Evolutionary conservation across 2,329 filamentous ascomycete genomes (phyloP).

Genomic region (Cytospora piceae): DNA sequence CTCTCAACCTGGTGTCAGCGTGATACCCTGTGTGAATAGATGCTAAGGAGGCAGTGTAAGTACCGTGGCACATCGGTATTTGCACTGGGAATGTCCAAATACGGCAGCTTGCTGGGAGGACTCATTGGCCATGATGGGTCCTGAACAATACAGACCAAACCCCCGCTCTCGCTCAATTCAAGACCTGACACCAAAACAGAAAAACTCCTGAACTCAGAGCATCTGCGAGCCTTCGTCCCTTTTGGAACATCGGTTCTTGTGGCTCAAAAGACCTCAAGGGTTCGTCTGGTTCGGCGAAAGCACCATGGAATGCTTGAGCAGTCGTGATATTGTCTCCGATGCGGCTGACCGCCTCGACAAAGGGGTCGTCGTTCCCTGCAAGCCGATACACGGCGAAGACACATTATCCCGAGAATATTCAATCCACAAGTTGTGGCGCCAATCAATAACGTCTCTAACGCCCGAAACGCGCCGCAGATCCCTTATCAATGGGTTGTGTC

Average conservation of each 20-base stretch:
- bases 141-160: neutral
- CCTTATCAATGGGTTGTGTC: conserved; percentile 3
- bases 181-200: neutral
- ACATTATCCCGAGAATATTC: neutral
- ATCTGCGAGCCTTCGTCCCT: neutral
- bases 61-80: neutral
- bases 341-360: neutral
- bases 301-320: neutral
- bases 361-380: neutral
- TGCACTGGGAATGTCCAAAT: neutral
- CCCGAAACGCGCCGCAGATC: neutral
- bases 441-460: neutral
- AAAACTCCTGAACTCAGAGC: too few relatives aligned
- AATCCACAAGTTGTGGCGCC: neutral
- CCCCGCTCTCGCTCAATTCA: neutral
- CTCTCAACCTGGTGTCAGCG: too few relatives aligned
- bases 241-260: neutral
- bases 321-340: neutral
- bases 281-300: neutral
- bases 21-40: neutral
- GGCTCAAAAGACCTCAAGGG: neutral
- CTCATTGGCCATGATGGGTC: neutral
- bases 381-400: neutral
- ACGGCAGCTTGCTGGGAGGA: neutral
- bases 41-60: neutral